These are phyloP conservation scores for Liquidambar formosana DNA, from an alignment of 164 flowering plant species.

Conservation along the genomic window DNA sequence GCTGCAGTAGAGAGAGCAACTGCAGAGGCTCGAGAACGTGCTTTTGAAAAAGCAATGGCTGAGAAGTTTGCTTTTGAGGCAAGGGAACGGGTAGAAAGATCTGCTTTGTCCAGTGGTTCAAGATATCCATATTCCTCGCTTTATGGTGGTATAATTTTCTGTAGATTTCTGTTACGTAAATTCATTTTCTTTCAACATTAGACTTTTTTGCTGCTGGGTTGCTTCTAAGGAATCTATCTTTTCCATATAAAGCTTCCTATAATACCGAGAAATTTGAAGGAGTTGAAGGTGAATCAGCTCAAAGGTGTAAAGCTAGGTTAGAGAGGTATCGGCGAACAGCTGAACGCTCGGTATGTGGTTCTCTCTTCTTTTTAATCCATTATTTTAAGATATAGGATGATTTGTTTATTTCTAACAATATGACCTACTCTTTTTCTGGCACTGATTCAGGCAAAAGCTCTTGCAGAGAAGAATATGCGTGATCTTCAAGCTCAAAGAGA, in stretches of 20 bases:
- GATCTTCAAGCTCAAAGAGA: constrained; percentile 87
- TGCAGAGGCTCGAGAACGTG: constrained; percentile 49
- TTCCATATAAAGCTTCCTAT: constrained; percentile 23
- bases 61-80: constrained; percentile 31
- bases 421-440: constrained; percentile 2
- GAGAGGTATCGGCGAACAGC: constrained; percentile 86
- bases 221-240: constrained; percentile 12
- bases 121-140: constrained; percentile 25
- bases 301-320: constrained; percentile 84
- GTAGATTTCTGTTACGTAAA: neutral
- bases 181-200: constrained; percentile 2
- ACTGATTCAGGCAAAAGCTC: constrained; percentile 83
- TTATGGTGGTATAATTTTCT: constrained; percentile 28
- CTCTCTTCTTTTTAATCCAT: neutral
- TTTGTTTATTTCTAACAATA: neutral
- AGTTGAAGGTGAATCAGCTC: constrained; percentile 76
- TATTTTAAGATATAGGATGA: neutral
- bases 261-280: constrained; percentile 37
- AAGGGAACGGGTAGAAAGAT: constrained; percentile 34
- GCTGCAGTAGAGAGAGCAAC: constrained; percentile 47
- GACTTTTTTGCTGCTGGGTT: constrained; percentile 3
- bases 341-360: constrained; percentile 80
- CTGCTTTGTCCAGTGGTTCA: constrained; percentile 20
- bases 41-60: constrained; percentile 28
- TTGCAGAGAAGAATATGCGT: constrained; percentile 90